Base-by-base conservation (phyloP, 148 eudicot species). In the Diospyros lotus region DNA sequence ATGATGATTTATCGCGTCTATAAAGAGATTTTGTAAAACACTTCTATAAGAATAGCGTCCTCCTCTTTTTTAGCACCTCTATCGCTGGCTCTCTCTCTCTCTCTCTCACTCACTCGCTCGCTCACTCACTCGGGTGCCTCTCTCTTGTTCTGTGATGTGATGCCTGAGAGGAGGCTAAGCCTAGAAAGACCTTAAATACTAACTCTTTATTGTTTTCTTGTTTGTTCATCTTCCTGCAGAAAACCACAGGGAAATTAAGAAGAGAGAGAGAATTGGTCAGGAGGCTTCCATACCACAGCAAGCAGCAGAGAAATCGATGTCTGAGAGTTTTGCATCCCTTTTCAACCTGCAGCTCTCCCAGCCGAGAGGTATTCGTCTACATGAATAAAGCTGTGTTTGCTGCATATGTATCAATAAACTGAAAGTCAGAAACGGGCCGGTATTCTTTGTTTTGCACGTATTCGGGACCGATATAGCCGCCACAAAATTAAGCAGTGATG, bases 31-130 rank as follows among this genome's bases (percentile, higher is more conserved):
- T n/a, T n/a, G n/a, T n/a, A n/a, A n/a, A n/a, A n/a, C n/a, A n/a
- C n/a, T n/a, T n/a, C n/a, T n/a, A n/a, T n/a, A 80, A 62, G 72
- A 85, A 89, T 11, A 83, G 82, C 89, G 87, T 86, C 90, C 80
- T 77, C 86, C 82, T 84, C 81, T 83, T 76, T 74, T 28, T n/a
- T n/a, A n/a, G n/a, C n/a, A n/a, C n/a, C n/a, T n/a, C n/a, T n/a
- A n/a, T n/a, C n/a, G n/a, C n/a, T n/a, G n/a, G n/a, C n/a, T n/a
- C n/a, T n/a, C n/a, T n/a, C n/a, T n/a, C n/a, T n/a, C n/a, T n/a
- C n/a, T n/a, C n/a, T n/a, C n/a, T n/a, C n/a, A n/a, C n/a, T n/a
- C n/a, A n/a, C n/a, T n/a, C n/a, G n/a, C n/a, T n/a, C n/a, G n/a
- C n/a, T n/a, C n/a, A n/a, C n/a, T n/a, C n/a, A n/a, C n/a, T n/a